Conservation (phyloP, 208 protist genomes). For the Acanthamoeba triangularis region DNA sequence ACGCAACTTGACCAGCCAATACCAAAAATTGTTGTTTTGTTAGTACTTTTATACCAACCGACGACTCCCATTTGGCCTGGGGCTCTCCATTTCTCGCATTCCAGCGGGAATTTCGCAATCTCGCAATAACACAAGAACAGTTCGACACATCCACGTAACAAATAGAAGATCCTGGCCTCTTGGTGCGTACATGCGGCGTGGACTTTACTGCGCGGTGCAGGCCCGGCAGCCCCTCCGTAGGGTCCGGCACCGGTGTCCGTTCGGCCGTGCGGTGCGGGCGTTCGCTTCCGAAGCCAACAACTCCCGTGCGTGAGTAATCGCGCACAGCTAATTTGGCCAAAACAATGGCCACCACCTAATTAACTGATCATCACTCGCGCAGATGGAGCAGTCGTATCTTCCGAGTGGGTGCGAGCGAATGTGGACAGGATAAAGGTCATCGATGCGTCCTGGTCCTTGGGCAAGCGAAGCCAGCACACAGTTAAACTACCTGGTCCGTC, state of each 20-base stretch:
- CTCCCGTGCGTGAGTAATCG: too few relatives aligned
- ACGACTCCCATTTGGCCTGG: neutral
- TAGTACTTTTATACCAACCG: neutral
- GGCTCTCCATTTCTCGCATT: neutral
- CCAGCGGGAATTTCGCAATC: neutral
- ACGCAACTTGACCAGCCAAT: neutral
- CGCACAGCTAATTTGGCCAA: too few relatives aligned
- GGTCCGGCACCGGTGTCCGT: too few relatives aligned
- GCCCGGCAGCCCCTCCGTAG: too few relatives aligned
- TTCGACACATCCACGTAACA: too few relatives aligned
- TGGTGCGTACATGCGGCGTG: too few relatives aligned
- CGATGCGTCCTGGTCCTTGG: conserved; percentile 31
- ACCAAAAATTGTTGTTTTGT: neutral
- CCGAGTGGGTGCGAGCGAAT: conserved; percentile 42
- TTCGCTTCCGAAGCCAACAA: too few relatives aligned
- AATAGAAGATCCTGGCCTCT: too few relatives aligned
- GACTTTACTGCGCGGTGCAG: too few relatives aligned
- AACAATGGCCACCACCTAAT: neutral
- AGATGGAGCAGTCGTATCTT: neutral
- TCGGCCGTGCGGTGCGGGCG: too few relatives aligned
- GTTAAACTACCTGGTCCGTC: conserved; percentile 13
- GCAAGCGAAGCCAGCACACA: neutral
- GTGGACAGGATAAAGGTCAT: neutral
- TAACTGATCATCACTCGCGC: neutral
- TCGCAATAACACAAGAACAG: too few relatives aligned